Base-by-base conservation (phyloP, 345 rosid species). In the Noccaea caerulescens region DNA sequence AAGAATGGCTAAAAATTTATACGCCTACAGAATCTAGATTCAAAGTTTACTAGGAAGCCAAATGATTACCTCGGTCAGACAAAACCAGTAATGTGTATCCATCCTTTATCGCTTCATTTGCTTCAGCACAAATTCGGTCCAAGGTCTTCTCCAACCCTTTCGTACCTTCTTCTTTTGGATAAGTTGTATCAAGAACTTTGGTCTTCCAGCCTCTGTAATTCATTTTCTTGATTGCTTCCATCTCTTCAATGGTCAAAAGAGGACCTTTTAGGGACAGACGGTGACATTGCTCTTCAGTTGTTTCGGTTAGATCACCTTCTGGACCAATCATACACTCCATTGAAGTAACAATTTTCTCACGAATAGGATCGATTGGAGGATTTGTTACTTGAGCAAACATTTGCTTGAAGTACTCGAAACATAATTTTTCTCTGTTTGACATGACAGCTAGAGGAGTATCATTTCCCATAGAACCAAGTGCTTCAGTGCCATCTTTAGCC, bases 341-440 rank as follows among this genome's bases (percentile, higher is more conserved):
- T 32, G 99, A 95, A 62, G 99, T 95, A 37, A 95, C 99, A 65
- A 95, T 91, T 82, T 94, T 91, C 87, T 94, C 99, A 60, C 99
- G 87, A 45, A 94, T 94, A 44, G 99, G 99, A 80, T 95, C 99
- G 16, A 95, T 95, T 25, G 99, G 99, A 54, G 99, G 99, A 66
- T 95, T 95, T 57, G 99, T 95, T 50, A 95, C 99, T 84, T 95
- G 99, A 72, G 99, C 99, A 82, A 95, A 95, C 99, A 95, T 95
- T 84, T 95, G 99, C 82, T 95, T 95, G 84, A 95, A 95, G 77
- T 95, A 95, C 84, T 95, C 99, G 43, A 82, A 95, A 12, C 92
- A 79, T 43, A 95, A 83, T 49, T 95, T 95, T 76, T 95, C 98
- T 63, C 97, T 76, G 79, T 85, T 67, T 44, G 99, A 95, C 98